Evolutionary conservation across 2,329 filamentous ascomycete species (phyloP), one percentile per base, ranked within the genome.

Genomic region (Fusarium sp.): DNA sequence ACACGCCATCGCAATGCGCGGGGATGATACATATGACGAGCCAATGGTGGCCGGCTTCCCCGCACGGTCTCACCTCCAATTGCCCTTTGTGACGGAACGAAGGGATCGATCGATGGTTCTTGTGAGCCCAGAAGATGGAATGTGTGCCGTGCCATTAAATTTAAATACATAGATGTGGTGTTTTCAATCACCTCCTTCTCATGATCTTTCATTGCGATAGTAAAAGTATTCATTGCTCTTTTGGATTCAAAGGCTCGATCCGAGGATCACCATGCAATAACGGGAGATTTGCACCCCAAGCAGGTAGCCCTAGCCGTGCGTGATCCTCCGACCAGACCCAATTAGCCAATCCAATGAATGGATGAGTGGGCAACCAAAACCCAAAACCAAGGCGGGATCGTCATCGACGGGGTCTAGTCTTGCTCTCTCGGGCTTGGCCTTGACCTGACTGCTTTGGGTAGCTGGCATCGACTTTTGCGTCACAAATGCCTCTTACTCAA

Each of bases 51-150:
- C 56, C 15, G 39, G 20, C 68, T 71, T 72, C 71, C 71, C 71
- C 72, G 71, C 71, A 74, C 67, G 47, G 58, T 68, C 71, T 68
- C 71, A 72, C 62, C 47, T 22, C 63, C 63, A 68, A 72, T 72
- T 62, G 57, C 54, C 48, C n/a, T 55, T 59, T 65, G 24, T 59
- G 56, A 24, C 34, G 54, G 39, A 32, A 41, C 28, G 36, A 41
- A 22, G 32, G 30, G 41, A n/a, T 36, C 10, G 20, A 61, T 34
- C 18, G 41, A 48, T 58, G 32, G 51, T 36, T 38, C 24, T 13
- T 39, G 20, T 38, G 20, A 54, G 14, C 32, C 32, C 32, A 34
- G 51, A 54, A 28, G 51, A 34, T 34, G 32, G 14, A 39, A 39
- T 28, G 34, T 26, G 24, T 22, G 20, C 17, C n/a, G 18, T 28